Evolutionary conservation across 2,329 filamentous ascomycete genomes (phyloP), one percentile per base, ranked within the genome.

Genomic region (Fusarium ramigenum): DNA sequence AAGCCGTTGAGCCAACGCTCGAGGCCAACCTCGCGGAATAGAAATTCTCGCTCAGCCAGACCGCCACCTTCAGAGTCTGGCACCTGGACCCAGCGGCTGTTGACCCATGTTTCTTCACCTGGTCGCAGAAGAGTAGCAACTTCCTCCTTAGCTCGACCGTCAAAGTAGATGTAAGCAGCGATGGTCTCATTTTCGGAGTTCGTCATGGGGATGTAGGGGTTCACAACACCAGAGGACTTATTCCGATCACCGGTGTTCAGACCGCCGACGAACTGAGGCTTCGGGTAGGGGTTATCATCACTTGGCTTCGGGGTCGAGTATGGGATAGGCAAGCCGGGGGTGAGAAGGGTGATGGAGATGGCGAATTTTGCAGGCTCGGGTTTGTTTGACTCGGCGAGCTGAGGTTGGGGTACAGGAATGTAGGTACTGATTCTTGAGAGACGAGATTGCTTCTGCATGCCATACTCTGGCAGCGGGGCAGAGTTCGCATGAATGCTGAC

Each of bases 71-170:
- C 96, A 30, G 92, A 90, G 34, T 95, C 92, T 6, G 96, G 94
- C 11, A 99, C 91, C 80, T 97, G 96, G 56, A 99, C 96, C 96
- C 96, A 99, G 77, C 96, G 89, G 63, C 95, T 98, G 80, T 98
- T 99, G 30, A 99, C 97, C 96, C 96, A 99, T 4, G 96, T 99
- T 84, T 99, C 96, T 81, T 98, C 96, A 30, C 96, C 96, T 18
- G 95, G 93, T 62, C 96, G 89, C 59, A 99, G 86, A 64, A 99
- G 86, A 18, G 96, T 99, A 59, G 96, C 96, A 7, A 99, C 97
- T 84, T 99, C 96, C 81, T 99, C 96, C 82, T 99, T 99, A 69
- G 90, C 89, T 71, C 96, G 89, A 23, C 96, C 96, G 82, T 99
- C 96, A 80, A 99, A 99, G 85, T 99, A 99, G 77, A 99, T 98